phyloP scores from a whole-genome alignment of 1,139 yeast genomes.

The Scheffersomyces titani region DNA sequence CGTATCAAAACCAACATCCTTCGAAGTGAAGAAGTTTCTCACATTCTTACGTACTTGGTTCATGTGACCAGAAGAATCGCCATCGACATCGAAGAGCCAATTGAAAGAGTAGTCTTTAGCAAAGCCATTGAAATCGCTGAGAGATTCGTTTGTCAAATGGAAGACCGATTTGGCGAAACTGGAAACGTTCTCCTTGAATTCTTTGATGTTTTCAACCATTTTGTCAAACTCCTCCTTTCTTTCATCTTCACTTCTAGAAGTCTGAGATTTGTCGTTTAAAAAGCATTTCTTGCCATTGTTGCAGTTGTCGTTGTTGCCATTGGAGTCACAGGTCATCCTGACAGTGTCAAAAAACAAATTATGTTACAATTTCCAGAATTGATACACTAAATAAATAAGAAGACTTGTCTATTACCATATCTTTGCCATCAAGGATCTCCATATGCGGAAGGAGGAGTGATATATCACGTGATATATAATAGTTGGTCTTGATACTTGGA shows the following conservation, averaged over 20 bases:
- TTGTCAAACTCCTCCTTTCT: conserved; percentile 17
- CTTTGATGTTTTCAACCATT: conserved; percentile 19
- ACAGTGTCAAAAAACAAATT: not conserved
- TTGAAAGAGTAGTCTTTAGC: conserved; percentile 20
- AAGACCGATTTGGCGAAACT: conserved; percentile 18
- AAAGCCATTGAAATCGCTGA: conserved; percentile 23
- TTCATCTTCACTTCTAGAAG: not conserved
- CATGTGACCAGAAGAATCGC: conserved; percentile 4
- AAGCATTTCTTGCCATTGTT: not conserved
- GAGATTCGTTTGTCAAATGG: conserved; percentile 25
- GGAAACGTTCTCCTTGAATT: conserved; percentile 16
- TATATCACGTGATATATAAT: not conserved
- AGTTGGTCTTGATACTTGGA: not conserved
- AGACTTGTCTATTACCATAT: not conserved
- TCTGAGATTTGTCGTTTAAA: not conserved
- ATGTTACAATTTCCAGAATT: not conserved
- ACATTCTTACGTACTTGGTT: conserved; percentile 5
- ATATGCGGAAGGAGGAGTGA: not conserved
- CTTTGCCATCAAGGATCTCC: not conserved
- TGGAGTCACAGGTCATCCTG: not conserved
- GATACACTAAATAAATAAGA: not conserved
- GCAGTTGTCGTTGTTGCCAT: not conserved
- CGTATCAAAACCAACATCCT: conserved; percentile 2
- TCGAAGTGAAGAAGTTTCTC: conserved; percentile 4
- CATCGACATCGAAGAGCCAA: conserved; percentile 16